phyloP scores from a whole-genome alignment of 1,284 basidiomycete species.

The Leccinum solheimii region DNA sequence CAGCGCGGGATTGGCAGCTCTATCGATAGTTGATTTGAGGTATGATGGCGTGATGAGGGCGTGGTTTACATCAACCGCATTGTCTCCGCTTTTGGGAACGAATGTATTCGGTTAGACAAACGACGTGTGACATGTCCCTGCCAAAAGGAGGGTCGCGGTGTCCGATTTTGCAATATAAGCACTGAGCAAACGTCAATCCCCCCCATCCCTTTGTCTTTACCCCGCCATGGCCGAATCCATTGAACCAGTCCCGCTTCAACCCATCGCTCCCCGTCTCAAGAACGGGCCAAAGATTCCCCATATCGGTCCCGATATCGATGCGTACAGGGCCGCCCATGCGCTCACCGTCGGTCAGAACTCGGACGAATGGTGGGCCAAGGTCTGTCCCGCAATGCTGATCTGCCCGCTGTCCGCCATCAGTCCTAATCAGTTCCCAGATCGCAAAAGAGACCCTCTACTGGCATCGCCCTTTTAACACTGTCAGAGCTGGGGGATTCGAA shows the following conservation, averaged over 20 bases:
- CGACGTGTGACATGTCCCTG: slow-evolving; percentile 11
- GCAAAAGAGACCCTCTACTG: slow-evolving; percentile 85
- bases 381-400: slow-evolving; percentile 35
- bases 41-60: neutral
- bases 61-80: slow-evolving; percentile 17
- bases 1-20: neutral
- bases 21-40: neutral
- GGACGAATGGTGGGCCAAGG: slow-evolving; percentile 88
- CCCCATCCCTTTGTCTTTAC: neutral
- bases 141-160: slow-evolving; percentile 18
- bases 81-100: slow-evolving; percentile 18
- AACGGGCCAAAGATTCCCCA: slow-evolving; percentile 65
- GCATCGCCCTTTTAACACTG: slow-evolving; percentile 90
- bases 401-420: neutral
- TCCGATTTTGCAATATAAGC: slow-evolving; percentile 22
- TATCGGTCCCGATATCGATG: slow-evolving; percentile 71
- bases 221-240: slow-evolving; percentile 33
- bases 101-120: neutral
- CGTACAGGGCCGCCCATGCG: slow-evolving; percentile 69
- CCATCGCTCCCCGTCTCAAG: slow-evolving; percentile 68
- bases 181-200: neutral
- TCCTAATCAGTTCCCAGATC: slow-evolving; percentile 44
- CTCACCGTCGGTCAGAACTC: slow-evolving; percentile 74
- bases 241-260: slow-evolving; percentile 45
- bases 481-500: slow-evolving; percentile 82